Conservation (phyloP, 2,329 filamentous ascomycete species). For the Fusarium sp. region DNA sequence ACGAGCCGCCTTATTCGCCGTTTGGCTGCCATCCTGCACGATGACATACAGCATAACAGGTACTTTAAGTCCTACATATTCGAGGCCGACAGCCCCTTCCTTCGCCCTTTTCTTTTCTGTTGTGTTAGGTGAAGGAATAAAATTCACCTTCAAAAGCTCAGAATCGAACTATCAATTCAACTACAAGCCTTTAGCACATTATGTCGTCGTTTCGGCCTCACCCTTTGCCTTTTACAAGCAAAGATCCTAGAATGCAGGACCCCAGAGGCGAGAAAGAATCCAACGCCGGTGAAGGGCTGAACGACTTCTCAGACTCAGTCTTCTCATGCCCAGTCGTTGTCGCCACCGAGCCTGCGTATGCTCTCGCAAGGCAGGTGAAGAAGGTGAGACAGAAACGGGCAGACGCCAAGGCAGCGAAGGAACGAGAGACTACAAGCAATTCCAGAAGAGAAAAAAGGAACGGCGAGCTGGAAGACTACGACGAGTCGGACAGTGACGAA, state of each 20-base stretch:
- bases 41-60: not conserved
- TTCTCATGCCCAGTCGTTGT: constrained; percentile 1
- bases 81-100: too few species aligned
- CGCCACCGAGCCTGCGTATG: constrained; percentile 9
- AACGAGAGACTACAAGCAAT: not conserved
- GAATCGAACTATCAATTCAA: not conserved
- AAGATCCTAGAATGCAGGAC: constrained; percentile 15
- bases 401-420: not conserved
- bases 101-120: not conserved
- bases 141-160: too few species aligned
- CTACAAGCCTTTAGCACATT: not conserved
- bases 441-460: not conserved
- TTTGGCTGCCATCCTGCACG: not conserved
- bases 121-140: too few species aligned
- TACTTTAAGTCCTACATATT: too few species aligned
- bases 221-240: constrained; percentile 18
- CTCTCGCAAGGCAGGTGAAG: constrained; percentile 5
- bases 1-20: not conserved
- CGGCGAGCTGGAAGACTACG: not conserved
- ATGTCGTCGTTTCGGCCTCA: constrained; percentile 14
- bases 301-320: not conserved
- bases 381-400: not conserved
- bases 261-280: not conserved
- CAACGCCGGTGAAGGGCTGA: not conserved
- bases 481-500: not conserved